Conservation (phyloP, 192 early-diverging fungal species). For the Oehlia diaphana region DNA sequence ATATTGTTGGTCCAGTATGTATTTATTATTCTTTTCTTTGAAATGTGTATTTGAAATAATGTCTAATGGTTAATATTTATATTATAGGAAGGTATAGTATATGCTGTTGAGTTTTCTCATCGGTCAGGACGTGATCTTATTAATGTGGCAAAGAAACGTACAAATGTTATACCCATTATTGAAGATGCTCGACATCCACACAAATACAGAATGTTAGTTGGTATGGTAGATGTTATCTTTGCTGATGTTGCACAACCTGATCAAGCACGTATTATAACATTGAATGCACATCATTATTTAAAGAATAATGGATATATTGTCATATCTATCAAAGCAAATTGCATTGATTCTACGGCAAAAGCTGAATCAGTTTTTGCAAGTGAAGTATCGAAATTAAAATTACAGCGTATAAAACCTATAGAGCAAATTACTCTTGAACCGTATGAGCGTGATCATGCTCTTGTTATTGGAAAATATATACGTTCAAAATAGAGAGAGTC, state of each 20-base stretch:
- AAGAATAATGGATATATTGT: conserved; percentile 97
- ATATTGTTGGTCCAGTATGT: conserved; percentile 88
- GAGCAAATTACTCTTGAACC: conserved; percentile 98
- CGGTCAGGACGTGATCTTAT: conserved; percentile 98
- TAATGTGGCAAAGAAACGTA: conserved; percentile 99
- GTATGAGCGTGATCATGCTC: conserved; percentile 98
- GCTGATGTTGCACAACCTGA: conserved; percentile 99
- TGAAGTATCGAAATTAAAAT: conserved; percentile 95
- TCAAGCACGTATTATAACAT: conserved; percentile 97
- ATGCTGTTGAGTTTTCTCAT: conserved; percentile 99
- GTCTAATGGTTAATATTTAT: conserved; percentile 1
- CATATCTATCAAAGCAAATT: conserved; percentile 99
- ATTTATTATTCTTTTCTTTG: not conserved
- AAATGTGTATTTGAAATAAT: not conserved
- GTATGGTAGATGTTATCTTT: conserved; percentile 98
- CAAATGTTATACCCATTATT: conserved; percentile 98
- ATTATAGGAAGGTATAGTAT: conserved; percentile 84
- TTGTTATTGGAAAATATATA: conserved; percentile 90
- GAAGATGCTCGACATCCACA: conserved; percentile 99
- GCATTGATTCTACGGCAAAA: conserved; percentile 99
- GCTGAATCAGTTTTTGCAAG: conserved; percentile 94
- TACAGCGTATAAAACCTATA: conserved; percentile 85
- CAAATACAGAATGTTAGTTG: conserved; percentile 99
- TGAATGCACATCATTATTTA: conserved; percentile 97
- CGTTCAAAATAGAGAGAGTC: conserved; percentile 53